phyloP scores from a whole-genome alignment of 202 grass and related monocot genomes.

The Carex arenaria region DNA sequence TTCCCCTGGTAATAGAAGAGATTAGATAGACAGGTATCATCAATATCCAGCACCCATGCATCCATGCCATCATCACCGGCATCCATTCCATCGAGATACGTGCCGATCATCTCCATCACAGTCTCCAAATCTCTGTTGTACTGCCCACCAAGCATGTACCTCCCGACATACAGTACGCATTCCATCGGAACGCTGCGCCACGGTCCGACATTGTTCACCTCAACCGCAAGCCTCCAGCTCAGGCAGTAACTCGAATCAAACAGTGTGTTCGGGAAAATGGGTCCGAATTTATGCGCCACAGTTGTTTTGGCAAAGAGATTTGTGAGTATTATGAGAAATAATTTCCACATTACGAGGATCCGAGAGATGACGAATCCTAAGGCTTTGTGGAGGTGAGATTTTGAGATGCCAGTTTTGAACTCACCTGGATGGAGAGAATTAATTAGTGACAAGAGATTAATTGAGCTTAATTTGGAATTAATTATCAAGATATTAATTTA shows the following conservation, averaged over 20 bases:
- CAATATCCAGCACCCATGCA: slow-evolving; percentile 86
- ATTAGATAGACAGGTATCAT: slow-evolving; percentile 97
- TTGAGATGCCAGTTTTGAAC: neutral
- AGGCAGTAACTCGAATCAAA: slow-evolving; percentile 45
- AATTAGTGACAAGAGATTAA: neutral
- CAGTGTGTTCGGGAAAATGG: slow-evolving; percentile 33
- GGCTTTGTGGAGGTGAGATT: slow-evolving; percentile 1
- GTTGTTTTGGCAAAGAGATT: slow-evolving; percentile 15
- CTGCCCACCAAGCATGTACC: slow-evolving; percentile 86
- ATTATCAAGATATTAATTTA: neutral
- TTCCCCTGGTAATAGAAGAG: slow-evolving; percentile 62
- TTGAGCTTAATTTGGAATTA: neutral
- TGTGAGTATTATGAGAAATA: slow-evolving; percentile 34
- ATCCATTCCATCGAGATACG: slow-evolving; percentile 33
- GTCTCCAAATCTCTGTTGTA: slow-evolving; percentile 61
- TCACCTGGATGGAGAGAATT: neutral
- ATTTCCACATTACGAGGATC: slow-evolving; percentile 24
- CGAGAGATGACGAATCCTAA: neutral
- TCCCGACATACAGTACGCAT: slow-evolving; percentile 56
- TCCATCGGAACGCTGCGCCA: slow-evolving; percentile 70
- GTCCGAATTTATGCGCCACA: neutral
- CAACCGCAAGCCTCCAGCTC: slow-evolving; percentile 82
- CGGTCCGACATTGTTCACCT: slow-evolving; percentile 70
- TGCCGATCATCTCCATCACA: slow-evolving; percentile 43
- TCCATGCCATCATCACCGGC: slow-evolving; percentile 54